A percentile compares a stretch with the other conserved stretches of the same genome.
These are phyloP conservation scores for Collariella sp. DNA, from an alignment of 495 filamentous ascomycete species.

Conservation along the genomic window DNA sequence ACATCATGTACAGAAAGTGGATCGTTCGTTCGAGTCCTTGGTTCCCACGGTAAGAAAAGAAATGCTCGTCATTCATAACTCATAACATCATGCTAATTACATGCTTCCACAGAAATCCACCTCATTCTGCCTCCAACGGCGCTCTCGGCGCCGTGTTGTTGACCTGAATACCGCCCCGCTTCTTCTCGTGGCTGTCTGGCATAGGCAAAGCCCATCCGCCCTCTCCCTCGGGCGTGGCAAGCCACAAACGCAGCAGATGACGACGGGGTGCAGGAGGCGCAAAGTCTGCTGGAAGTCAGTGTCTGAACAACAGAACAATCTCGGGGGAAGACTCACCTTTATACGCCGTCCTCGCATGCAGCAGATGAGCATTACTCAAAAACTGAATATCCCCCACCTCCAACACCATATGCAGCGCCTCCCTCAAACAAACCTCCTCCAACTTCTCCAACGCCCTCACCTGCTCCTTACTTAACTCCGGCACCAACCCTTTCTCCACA, in stretches of 20 bases:
- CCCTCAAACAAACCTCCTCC: constrained; percentile 55
- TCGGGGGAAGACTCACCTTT: constrained; percentile 21
- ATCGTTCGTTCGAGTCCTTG: too few relatives aligned
- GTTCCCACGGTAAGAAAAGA: too few relatives aligned
- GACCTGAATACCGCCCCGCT: constrained; percentile 80
- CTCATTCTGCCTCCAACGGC: constrained; percentile 66
- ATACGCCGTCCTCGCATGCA: constrained; percentile 64
- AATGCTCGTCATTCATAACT: too few relatives aligned
- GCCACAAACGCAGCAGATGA: constrained; percentile 80
- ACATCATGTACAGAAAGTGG: too few relatives aligned
- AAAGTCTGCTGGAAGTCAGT: constrained; percentile 43
- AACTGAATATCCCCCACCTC: constrained; percentile 78
- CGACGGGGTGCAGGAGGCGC: constrained; percentile 51
- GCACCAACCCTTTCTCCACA: constrained; percentile 56
- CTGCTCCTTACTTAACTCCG: constrained; percentile 56
- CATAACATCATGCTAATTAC: background rate
- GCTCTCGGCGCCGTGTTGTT: constrained; percentile 57
- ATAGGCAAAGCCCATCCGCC: constrained; percentile 83
- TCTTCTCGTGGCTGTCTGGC: constrained; percentile 70
- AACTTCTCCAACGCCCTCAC: constrained; percentile 54
- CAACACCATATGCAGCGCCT: constrained; percentile 67
- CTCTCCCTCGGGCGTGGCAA: constrained; percentile 69
- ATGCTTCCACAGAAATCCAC: background rate
- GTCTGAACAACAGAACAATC: background rate
- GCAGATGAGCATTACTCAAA: constrained; percentile 56